Evolutionary conservation across 1,139 yeast species (phyloP).

Genomic region (Suhomyces kunorum): DNA sequence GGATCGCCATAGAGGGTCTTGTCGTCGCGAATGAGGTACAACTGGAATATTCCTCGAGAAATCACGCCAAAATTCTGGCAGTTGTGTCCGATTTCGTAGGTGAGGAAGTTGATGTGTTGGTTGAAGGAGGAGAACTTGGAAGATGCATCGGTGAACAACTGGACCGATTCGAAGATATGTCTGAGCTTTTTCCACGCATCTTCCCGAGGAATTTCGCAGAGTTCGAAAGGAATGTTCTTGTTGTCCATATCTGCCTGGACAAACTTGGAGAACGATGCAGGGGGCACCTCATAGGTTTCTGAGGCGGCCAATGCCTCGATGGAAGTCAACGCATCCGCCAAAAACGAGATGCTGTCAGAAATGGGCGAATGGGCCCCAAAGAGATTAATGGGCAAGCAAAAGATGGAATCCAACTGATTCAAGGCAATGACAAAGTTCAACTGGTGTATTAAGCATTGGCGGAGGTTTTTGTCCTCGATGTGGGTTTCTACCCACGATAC

Average conservation of each 20-base stretch:
- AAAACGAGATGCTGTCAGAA: conserved; percentile 11
- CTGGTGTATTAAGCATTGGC: conserved; percentile 23
- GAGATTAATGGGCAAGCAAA: conserved; percentile 24
- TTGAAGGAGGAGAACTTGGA: conserved; percentile 26
- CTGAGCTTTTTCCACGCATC: conserved; percentile 35
- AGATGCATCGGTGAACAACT: conserved; percentile 25
- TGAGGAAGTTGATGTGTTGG: conserved; percentile 40
- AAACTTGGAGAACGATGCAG: conserved; percentile 44
- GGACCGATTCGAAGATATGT: conserved; percentile 37
- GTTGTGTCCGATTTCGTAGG: conserved; percentile 31
- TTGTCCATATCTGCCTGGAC: conserved; percentile 59
- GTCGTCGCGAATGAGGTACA: conserved; percentile 62
- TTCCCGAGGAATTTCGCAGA: conserved; percentile 28
- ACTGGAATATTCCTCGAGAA: conserved; percentile 61
- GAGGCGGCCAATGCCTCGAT: conserved; percentile 16
- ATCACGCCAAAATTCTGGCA: conserved; percentile 47
- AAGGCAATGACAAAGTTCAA: conserved; percentile 30
- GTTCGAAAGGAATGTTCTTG: conserved; percentile 55
- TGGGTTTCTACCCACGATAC: conserved; percentile 15
- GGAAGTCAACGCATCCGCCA: conserved; percentile 20
- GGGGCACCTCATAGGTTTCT: conserved; percentile 21
- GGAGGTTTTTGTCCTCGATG: conserved; percentile 1
- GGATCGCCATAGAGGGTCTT: conserved; percentile 45
- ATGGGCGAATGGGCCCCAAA: conserved; percentile 15
- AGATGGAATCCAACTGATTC: conserved; percentile 31